Evolutionary conservation across 2,329 filamentous ascomycete species (phyloP).

Genomic region (Hypomyces perniciosus): DNA sequence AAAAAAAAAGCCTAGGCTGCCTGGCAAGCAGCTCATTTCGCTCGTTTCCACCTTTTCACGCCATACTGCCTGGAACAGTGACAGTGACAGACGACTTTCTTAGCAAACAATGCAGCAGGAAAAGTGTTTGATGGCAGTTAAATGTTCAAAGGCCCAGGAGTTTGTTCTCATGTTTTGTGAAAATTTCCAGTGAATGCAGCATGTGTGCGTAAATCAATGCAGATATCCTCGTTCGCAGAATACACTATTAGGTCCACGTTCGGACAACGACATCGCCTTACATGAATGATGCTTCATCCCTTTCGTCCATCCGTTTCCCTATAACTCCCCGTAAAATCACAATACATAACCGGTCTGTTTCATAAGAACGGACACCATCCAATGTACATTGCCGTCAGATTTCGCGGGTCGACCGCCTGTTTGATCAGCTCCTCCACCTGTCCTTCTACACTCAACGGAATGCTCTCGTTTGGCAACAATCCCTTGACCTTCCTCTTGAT

Average conservation of each 20-base stretch:
- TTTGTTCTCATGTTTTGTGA: too few species aligned
- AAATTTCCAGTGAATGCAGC: too few species aligned
- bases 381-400: slow-evolving; percentile 92
- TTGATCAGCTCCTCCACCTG: slow-evolving; percentile 95
- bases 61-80: not conserved
- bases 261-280: too few species aligned
- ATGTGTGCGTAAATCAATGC: too few species aligned
- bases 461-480: slow-evolving; percentile 76
- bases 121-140: too few species aligned
- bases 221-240: too few species aligned
- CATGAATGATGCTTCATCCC: too few species aligned
- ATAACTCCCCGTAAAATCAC: not conserved
- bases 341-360: not conserved
- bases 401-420: slow-evolving; percentile 73
- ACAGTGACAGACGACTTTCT: not conserved
- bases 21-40: not conserved
- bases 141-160: too few species aligned
- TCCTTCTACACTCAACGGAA: slow-evolving; percentile 89
- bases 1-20: not conserved
- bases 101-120: too few species aligned
- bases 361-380: slow-evolving; percentile 70
- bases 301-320: too few species aligned
- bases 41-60: too few species aligned
- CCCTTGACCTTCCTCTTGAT: slow-evolving; percentile 84
- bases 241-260: too few species aligned